Evolutionary conservation across 2,329 filamentous ascomycete genomes (phyloP).

Genomic region (Domatiomyces globalis): DNA sequence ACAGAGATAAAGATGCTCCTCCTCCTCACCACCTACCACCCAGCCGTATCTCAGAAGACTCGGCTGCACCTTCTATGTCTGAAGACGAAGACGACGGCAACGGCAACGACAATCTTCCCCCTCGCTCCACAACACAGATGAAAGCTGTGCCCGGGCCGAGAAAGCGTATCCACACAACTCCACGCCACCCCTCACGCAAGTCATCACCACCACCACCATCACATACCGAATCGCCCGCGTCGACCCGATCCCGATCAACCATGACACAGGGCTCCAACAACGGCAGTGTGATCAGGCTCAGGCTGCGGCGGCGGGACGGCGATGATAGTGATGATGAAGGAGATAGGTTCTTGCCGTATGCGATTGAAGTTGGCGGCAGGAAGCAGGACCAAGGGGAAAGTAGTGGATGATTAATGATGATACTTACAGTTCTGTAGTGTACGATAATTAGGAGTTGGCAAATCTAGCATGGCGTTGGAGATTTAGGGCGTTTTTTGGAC

Average conservation of each 20-base stretch:
- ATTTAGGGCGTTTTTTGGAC: too few relatives aligned
- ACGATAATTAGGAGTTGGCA: too few relatives aligned
- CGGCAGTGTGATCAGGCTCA: background rate
- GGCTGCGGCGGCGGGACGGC: background rate
- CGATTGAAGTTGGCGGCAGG: constrained; percentile 2
- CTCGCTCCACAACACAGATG: background rate
- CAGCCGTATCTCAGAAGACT: constrained; percentile 13
- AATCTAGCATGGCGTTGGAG: too few relatives aligned
- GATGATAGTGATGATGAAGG: constrained; percentile 2
- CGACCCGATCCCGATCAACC: background rate
- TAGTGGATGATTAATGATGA: background rate
- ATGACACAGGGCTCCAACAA: background rate
- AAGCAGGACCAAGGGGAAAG: background rate
- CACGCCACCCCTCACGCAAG: background rate
- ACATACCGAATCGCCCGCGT: background rate
- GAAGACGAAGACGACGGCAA: constrained; percentile 2
- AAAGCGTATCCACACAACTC: background rate
- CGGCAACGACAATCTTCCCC: background rate
- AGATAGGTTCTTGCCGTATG: constrained; percentile 7
- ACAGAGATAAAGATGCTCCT: background rate
- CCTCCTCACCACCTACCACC: constrained; percentile 8
- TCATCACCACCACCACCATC: background rate
- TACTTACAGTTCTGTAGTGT: background rate
- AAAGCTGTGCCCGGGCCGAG: too few relatives aligned
- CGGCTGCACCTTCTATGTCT: constrained; percentile 11